Conservation (phyloP, 805 yeast genomes). For the Candida rishiriensis region DNA sequence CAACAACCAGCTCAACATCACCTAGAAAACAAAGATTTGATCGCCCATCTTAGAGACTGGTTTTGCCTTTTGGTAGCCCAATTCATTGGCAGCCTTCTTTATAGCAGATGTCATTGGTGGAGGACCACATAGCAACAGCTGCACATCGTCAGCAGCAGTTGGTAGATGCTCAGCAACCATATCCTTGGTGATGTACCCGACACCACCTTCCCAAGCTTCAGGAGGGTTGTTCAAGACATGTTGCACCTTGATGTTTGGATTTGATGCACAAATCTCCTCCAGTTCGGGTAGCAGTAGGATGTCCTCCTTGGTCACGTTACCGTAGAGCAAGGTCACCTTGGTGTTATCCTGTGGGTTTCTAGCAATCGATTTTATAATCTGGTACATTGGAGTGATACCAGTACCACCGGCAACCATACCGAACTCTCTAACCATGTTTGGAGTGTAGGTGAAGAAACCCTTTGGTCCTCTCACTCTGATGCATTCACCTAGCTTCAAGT, state of each 20-base stretch:
- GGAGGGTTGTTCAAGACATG: constrained; percentile 75
- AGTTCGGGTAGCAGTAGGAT: constrained; percentile 77
- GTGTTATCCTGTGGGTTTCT: constrained; percentile 76
- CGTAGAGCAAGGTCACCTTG: constrained; percentile 69
- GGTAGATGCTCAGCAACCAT: constrained; percentile 63
- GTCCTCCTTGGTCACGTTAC: constrained; percentile 76
- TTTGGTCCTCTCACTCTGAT: constrained; percentile 86
- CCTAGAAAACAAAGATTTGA: constrained; percentile 79
- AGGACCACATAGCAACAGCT: constrained; percentile 88
- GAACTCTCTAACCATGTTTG: constrained; percentile 67
- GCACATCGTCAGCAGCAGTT: constrained; percentile 51
- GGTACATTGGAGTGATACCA: constrained; percentile 96
- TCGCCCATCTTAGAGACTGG: constrained; percentile 88
- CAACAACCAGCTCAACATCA: neutral
- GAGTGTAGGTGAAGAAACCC: constrained; percentile 79
- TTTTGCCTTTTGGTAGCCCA: constrained; percentile 81
- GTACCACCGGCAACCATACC: constrained; percentile 98
- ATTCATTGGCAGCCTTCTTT: constrained; percentile 68
- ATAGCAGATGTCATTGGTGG: constrained; percentile 86
- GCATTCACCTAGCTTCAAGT: constrained; percentile 71
- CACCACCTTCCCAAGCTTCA: constrained; percentile 68
- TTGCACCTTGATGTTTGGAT: constrained; percentile 61
- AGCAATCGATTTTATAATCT: constrained; percentile 78
- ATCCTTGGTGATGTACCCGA: constrained; percentile 78
- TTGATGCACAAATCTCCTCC: constrained; percentile 53